Conservation (phyloP, 208 protist genomes). For the Leishmania aethiopica region DNA sequence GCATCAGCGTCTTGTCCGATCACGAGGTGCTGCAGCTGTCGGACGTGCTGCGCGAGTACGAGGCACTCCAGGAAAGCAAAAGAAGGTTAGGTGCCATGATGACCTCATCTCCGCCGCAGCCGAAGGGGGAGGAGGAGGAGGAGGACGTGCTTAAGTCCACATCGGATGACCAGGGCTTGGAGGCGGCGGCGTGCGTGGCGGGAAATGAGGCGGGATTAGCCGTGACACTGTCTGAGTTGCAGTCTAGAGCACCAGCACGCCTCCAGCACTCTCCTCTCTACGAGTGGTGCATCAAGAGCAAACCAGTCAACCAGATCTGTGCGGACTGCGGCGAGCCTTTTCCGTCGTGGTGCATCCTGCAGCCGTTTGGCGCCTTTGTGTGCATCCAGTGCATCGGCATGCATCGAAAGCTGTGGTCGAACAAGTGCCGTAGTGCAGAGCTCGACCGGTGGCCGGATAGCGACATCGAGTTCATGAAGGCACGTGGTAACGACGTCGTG, state of each 20-base stretch:
- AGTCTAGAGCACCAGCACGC: constrained; percentile 11
- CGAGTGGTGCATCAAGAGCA: constrained; percentile 33
- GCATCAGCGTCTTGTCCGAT: constrained; percentile 43
- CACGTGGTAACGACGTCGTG: constrained; percentile 52
- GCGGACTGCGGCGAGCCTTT: constrained; percentile 61
- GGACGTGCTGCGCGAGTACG: constrained; percentile 52
- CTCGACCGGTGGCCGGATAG: constrained; percentile 62
- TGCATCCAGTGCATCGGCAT: constrained; percentile 81
- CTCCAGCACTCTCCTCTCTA: constrained; percentile 57
- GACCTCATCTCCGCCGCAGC: neutral
- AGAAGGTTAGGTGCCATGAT: neutral
- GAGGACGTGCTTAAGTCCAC: neutral
- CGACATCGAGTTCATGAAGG: constrained; percentile 64
- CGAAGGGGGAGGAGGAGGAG: constrained; percentile 21
- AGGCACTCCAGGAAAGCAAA: constrained; percentile 23
- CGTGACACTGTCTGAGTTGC: neutral
- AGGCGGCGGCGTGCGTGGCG: neutral
- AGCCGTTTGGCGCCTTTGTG: constrained; percentile 73
- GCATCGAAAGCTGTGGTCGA: constrained; percentile 76
- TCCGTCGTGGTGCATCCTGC: constrained; percentile 69
- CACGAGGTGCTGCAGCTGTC: constrained; percentile 67
- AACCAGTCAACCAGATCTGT: constrained; percentile 50
- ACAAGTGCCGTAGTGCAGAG: constrained; percentile 66
- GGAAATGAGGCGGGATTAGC: neutral
- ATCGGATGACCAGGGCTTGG: neutral